Base-by-base conservation (phyloP, 2,329 filamentous ascomycete genomes). In the Aureobasidium sp. region DNA sequence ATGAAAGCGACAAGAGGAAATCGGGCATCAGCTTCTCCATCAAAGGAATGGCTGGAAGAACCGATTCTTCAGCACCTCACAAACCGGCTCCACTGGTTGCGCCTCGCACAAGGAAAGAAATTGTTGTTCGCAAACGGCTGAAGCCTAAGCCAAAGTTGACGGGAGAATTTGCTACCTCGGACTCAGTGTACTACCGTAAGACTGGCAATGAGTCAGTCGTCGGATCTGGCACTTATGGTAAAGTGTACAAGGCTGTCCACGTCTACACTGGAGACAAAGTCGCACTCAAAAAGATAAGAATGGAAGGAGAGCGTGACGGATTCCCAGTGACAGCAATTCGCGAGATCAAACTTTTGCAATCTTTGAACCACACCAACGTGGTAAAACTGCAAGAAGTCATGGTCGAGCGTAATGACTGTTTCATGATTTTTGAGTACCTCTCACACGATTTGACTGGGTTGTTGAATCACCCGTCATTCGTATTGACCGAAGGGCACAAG, bases 391-490 rank as follows among this genome's bases (percentile, higher is more conserved):
- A 89, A 67, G 92, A 96, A 76, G 90, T 95, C 67, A 99, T 99
- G 94, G 94, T 99, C 2, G 94, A 99, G 76, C 90, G 88, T 72
- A 97, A 97, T 68, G 92, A 97, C 75, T 99, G 94, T 74, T 99
- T 96, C 76, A 99, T 99, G 94, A 94, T 99, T 3, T 99, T 99
- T 67, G 94, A 99, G 74, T 99, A 99, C 72, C 82, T 97, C 36
- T 93, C 94, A 1, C 94, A 99, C 73, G 94, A 99, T 73, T 79
- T 99, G 64, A 99, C 94, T 2, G 94, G 94, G 15, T 80, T 99
- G 36, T 84, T 99, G 64, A 97, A 97, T 70, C 94, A 99, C 71
- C 94, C 94, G 0, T 88, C 88, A 0, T 99, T 96, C 76, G 87
- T 87, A 64, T 83, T 99, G 15, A 89, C 94, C 41, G 78, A 86